Conservation (phyloP, 768 basidiomycete genomes). For the Hygrocybe punicea region DNA sequence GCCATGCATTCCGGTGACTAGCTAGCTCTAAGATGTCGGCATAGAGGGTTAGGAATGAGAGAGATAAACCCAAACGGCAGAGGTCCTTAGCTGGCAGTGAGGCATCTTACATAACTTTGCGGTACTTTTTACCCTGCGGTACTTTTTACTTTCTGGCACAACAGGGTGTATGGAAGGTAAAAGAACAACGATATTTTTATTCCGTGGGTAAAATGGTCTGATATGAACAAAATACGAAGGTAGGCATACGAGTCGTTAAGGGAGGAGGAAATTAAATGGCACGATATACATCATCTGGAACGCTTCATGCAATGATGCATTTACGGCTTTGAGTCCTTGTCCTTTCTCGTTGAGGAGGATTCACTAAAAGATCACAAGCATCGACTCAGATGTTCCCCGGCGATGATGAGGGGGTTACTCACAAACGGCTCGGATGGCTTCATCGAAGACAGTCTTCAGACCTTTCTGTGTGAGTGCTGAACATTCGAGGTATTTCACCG, state of each 20-base stretch:
- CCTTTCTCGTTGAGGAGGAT: constrained; percentile 65
- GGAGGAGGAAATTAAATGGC: constrained; percentile 69
- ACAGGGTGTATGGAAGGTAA: background rate
- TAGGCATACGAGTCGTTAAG: constrained; percentile 60
- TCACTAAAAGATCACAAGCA: constrained; percentile 46
- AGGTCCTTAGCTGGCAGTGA: background rate
- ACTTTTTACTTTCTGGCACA: background rate
- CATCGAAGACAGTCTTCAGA: constrained; percentile 98
- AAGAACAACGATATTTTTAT: background rate
- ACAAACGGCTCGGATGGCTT: constrained; percentile 96
- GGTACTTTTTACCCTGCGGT: background rate
- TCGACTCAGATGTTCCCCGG: background rate
- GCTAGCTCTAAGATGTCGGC: too few species aligned
- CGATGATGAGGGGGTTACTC: constrained; percentile 38
- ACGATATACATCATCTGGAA: constrained; percentile 41
- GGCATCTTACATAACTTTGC: background rate
- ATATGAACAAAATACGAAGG: constrained; percentile 16
- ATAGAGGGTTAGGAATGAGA: background rate
- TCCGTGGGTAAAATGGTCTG: background rate
- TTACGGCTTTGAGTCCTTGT: constrained; percentile 45
- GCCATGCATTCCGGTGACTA: constrained; percentile 13
- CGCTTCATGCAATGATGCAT: constrained; percentile 72
- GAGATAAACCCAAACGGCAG: background rate
- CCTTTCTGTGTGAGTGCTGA: constrained; percentile 98
- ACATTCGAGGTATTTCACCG: constrained; percentile 95